Conservation (phyloP, 495 filamentous ascomycete species). For the Jackrogersella minutella region DNA sequence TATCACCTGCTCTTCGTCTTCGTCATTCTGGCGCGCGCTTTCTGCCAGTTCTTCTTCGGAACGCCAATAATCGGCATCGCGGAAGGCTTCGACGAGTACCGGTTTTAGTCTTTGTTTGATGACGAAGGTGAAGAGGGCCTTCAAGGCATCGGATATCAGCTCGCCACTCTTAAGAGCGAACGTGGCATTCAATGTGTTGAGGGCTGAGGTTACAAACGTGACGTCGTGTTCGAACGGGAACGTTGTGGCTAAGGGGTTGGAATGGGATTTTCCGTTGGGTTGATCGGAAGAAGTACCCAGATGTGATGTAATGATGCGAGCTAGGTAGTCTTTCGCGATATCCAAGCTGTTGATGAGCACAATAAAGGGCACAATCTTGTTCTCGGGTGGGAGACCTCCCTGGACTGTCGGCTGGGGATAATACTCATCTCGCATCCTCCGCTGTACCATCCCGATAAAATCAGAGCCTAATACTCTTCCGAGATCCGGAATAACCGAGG, state of each 20-base stretch:
- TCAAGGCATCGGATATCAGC: constrained; percentile 80
- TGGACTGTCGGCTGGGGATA: constrained; percentile 80
- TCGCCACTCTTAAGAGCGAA: constrained; percentile 82
- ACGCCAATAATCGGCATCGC: constrained; percentile 82
- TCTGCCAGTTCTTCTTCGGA: constrained; percentile 61
- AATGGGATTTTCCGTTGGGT: constrained; percentile 34
- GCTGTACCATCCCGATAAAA: constrained; percentile 96
- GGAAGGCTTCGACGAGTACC: constrained; percentile 85
- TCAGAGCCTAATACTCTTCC: constrained; percentile 87
- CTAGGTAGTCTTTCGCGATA: constrained; percentile 84
- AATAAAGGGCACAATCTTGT: constrained; percentile 83
- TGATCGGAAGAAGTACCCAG: constrained; percentile 56
- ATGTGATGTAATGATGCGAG: constrained; percentile 79
- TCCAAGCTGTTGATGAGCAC: constrained; percentile 96
- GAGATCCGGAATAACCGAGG: constrained; percentile 80
- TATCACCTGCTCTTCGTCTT: constrained; percentile 59
- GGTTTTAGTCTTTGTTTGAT: constrained; percentile 86
- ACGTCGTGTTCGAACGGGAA: constrained; percentile 85
- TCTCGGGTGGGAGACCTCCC: constrained; percentile 82
- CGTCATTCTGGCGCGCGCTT: constrained; percentile 56
- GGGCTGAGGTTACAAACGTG: constrained; percentile 66
- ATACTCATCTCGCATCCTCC: constrained; percentile 94
- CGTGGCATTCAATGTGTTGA: constrained; percentile 71
- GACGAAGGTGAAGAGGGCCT: constrained; percentile 86
- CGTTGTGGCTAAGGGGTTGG: constrained; percentile 61